Evolutionary conservation across 202 grass and related monocot species (phyloP), one percentile per base, ranked within the genome.

Genomic region (Panicum hallii): DNA sequence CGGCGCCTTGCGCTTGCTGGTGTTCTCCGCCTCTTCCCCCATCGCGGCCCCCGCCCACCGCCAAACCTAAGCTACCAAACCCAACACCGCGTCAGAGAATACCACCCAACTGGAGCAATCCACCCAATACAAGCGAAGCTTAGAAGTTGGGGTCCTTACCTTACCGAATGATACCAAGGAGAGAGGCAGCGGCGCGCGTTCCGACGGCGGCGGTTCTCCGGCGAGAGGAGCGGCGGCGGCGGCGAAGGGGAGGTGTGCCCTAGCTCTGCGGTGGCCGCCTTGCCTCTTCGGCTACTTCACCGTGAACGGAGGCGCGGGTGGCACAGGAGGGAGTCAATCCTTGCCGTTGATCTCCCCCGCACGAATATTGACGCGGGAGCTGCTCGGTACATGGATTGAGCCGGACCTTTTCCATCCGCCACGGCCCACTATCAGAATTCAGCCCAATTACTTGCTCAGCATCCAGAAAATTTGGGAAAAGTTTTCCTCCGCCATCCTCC

Each of bases 1-100:
- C 23, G 79, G 30, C 36, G 80, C 43, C 79, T 97, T 99, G 56
- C 97, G 88, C 86, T 99, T 99, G 72, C 76, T 82, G 58, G 49
- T 48, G 80, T 82, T 78, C 42, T 87, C 72, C 65, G 72, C 79
- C 87, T 83, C 97, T 3, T 94, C 93, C 91, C 55, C 23, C 80
- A 82, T 82, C 54, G 1, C 54, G 1, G 2, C 32, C 45, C 67
- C 48, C 14, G 54, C 46, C 23, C 46, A 11, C 5, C 13, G 28
- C 12, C 12, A 17, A 62, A 38, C 74, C 79, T 78, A 66, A 49
- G 53, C 41, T 8, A 47, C 79, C 42, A n/a, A 60, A 14, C 16
- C 53, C 23, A 32, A 48, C 67, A 1, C 20, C 28, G 54, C 65
- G 64, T 82, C 46, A 78, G 78, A 28, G 48, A 63, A 63, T 17